Evolutionary conservation across 139 green algal species (phyloP), one percentile per base, ranked within the genome.

Genomic region (Astrephomene gubernaculifera): DNA sequence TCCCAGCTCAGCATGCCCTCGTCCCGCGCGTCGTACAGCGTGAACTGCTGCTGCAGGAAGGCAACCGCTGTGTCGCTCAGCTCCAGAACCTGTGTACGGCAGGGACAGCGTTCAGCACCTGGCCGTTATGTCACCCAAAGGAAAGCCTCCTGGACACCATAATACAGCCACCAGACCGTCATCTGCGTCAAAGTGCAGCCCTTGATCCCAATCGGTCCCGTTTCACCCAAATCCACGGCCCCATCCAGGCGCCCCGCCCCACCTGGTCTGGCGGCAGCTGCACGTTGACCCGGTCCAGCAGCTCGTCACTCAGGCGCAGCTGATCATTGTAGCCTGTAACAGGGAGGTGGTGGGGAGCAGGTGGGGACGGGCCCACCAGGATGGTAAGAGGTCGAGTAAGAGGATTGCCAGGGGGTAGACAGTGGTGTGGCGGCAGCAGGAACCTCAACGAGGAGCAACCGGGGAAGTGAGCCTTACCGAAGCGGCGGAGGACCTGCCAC

Each of bases 401-500:
- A 17, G 49, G 14, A 17, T 12, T 12, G 49, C 14, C 49, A 57
- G 49, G 49, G 49, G 49, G 49, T 25, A 57, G 49, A 17, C 14
- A 57, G 49, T 17, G 49, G 49, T 25, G 49, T 12, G 49, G 49
- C 49, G 49, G 14, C 14, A 57, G 49, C 14, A 57, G 49, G 49
- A 17, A n/a, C n/a, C n/a, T n/a, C n/a, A n/a, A n/a, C n/a, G n/a
- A n/a, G n/a, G n/a, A n/a, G n/a, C n/a, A n/a, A n/a, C n/a, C n/a
- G n/a, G n/a, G n/a, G n/a, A n/a, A n/a, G n/a, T n/a, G n/a, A n/a
- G n/a, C n/a, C 85, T 54, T 74, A 93, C 90, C 95, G 86, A 96
- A 97, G 45, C 85, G 93, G 36, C 95, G 89, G 74, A 98, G 91
- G 49, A 98, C 95, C 70, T 95, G 91, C 96, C 96, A 99, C 10